A percentile compares a stretch with the other conserved stretches of the same genome.
phyloP scores from a whole-genome alignment of 1,139 yeast genomes.

The Pichia inconspicua region DNA sequence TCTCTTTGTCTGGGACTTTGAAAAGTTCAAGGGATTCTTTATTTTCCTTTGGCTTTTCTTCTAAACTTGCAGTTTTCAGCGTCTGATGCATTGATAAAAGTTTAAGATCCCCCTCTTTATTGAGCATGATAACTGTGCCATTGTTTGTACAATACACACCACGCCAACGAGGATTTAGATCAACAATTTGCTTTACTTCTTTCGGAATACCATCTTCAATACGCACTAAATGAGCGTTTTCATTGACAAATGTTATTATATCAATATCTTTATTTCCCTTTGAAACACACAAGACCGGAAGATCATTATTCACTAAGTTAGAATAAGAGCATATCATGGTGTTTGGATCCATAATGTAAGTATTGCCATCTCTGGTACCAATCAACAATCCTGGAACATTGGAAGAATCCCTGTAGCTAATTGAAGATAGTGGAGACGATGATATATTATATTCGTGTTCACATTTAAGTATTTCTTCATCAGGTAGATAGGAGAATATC shows the following conservation, averaged over 20 bases:
- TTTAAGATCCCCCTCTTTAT: constrained; percentile 2
- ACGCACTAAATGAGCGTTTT: constrained; percentile 3
- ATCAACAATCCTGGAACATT: constrained; percentile 2
- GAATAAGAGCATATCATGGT: constrained; percentile 10
- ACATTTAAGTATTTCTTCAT: background rate
- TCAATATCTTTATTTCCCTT: background rate
- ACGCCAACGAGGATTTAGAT: constrained; percentile 4
- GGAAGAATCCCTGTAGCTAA: background rate
- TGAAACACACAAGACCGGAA: constrained; percentile 9
- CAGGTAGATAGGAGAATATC: background rate
- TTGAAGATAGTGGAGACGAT: constrained; percentile 12
- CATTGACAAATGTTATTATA: constrained; percentile 5
- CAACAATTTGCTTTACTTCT: background rate
- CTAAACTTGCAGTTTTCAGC: background rate
- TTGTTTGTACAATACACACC: constrained; percentile 4
- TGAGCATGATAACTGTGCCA: constrained; percentile 2
- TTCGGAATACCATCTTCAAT: background rate
- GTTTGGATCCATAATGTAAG: constrained; percentile 9
- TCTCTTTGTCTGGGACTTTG: background rate
- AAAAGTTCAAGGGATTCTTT: background rate
- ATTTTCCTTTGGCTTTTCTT: background rate
- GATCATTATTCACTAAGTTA: constrained; percentile 5
- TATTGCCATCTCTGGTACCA: constrained; percentile 17
- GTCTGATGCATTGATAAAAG: background rate
- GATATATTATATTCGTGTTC: constrained; percentile 7